These are phyloP conservation scores for Xylariales sp. DNA, from an alignment of 2,329 filamentous ascomycete species.

Conservation along the genomic window DNA sequence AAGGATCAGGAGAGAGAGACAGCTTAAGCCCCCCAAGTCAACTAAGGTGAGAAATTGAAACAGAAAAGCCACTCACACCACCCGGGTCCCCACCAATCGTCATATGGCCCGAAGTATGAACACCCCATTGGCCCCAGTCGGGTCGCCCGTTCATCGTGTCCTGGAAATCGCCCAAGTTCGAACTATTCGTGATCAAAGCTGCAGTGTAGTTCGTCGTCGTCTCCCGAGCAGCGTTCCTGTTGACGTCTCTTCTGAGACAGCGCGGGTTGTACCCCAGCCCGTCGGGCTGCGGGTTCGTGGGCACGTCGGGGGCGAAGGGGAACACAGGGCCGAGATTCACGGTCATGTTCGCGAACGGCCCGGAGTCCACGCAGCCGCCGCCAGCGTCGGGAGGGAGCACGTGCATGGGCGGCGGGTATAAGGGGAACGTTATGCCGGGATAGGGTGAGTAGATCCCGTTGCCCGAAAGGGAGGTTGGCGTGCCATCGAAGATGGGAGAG, in stretches of 20 bases:
- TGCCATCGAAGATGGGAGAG: constrained; percentile 45
- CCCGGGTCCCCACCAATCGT: constrained; percentile 25
- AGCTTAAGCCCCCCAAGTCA: no score
- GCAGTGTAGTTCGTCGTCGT: constrained; percentile 23
- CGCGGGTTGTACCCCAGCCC: constrained; percentile 29
- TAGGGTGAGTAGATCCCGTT: constrained; percentile 26
- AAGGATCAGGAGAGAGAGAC: no score
- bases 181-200: constrained; percentile 12
- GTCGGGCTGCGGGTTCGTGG: constrained; percentile 10
- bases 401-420: no score
- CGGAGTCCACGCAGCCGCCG: constrained; percentile 42
- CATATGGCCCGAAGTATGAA: constrained; percentile 24
- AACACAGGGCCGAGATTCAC: constrained; percentile 25
- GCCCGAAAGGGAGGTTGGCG: constrained; percentile 35
- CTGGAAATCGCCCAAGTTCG: constrained; percentile 30
- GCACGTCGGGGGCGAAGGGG: constrained; percentile 15
- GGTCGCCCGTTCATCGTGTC: constrained; percentile 29
- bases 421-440: no score
- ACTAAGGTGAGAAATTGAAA: no score
- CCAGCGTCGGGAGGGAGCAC: constrained; percentile 38
- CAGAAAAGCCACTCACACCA: no score
- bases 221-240: constrained; percentile 15
- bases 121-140: constrained; percentile 18
- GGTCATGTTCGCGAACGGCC: constrained; percentile 31
- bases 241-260: constrained; percentile 26